A percentile compares a stretch with the other conserved stretches of the same genome.
phyloP scores from a whole-genome alignment of 2,329 filamentous ascomycete species.

The Sodiomyces alkalinus region DNA sequence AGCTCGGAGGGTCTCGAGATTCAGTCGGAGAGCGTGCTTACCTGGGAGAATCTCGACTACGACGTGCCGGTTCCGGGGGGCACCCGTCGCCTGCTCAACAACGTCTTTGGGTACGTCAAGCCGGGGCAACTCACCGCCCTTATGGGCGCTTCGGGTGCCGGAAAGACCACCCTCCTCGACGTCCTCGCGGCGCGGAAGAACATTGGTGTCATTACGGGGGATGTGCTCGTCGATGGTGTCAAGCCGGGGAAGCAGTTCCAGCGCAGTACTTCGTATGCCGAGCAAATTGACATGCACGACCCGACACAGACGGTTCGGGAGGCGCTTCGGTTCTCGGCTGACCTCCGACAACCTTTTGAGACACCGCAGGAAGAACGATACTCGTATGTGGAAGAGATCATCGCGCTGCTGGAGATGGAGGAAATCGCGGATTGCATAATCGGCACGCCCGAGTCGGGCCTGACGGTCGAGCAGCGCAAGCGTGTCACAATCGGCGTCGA shows the following conservation, averaged over 20 bases:
- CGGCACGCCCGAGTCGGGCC: conserved; percentile 48
- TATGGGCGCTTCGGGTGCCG: conserved; percentile 74
- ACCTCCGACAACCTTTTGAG: conserved; percentile 40
- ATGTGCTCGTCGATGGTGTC: conserved; percentile 40
- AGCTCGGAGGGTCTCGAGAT: conserved; percentile 35
- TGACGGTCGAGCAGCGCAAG: conserved; percentile 51
- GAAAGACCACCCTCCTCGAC: conserved; percentile 75
- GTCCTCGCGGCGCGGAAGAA: conserved; percentile 51
- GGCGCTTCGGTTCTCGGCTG: conserved; percentile 46
- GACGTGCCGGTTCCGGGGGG: conserved; percentile 46
- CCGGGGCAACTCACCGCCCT: conserved; percentile 65
- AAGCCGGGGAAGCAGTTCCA: conserved; percentile 46
- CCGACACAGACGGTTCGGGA: conserved; percentile 48
- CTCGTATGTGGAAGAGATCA: conserved; percentile 46
- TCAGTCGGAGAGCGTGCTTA: conserved; percentile 52
- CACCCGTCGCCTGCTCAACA: conserved; percentile 37
- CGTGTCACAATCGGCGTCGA: conserved; percentile 89
- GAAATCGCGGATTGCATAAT: conserved; percentile 43
- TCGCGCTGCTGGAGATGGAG: conserved; percentile 43
- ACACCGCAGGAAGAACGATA: conserved; percentile 40
- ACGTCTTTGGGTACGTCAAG: conserved; percentile 53
- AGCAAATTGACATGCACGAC: conserved; percentile 48
- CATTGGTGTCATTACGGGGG: conserved; percentile 42
- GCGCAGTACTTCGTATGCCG: conserved; percentile 45
- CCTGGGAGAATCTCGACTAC: conserved; percentile 78